Evolutionary conservation across 495 filamentous ascomycete genomes (phyloP).

Genomic region (Annulohypoxylon nitens): DNA sequence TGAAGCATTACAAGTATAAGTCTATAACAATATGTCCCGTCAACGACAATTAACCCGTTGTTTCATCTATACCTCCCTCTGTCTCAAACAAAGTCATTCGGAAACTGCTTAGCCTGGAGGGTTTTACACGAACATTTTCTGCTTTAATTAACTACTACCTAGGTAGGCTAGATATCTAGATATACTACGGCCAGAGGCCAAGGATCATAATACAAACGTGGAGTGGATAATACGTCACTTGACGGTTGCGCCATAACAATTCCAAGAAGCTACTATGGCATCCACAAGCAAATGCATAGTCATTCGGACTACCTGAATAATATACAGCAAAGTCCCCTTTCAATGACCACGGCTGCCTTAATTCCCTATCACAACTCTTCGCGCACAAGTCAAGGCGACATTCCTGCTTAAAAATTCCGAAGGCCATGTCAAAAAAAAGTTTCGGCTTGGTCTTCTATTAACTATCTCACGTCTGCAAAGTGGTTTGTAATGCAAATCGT

Average conservation of each 20-base stretch:
- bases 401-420: slow-evolving; percentile 31
- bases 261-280: slow-evolving; percentile 7
- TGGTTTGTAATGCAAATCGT: slow-evolving; percentile 24
- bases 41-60: slow-evolving; percentile 6
- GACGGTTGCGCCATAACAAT: not conserved
- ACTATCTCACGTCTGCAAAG: slow-evolving; percentile 43
- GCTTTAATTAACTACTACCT: slow-evolving; percentile 10
- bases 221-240: slow-evolving; percentile 16
- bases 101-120: not conserved
- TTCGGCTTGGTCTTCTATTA: slow-evolving; percentile 42
- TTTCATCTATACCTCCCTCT: not conserved
- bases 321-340: slow-evolving; percentile 52
- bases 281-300: slow-evolving; percentile 43
- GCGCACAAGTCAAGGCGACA: slow-evolving; percentile 40
- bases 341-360: slow-evolving; percentile 46
- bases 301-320: slow-evolving; percentile 54
- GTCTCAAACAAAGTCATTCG: not conserved
- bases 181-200: not conserved
- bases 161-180: not conserved
- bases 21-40: not conserved
- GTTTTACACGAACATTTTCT: not conserved
- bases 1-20: not conserved
- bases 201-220: slow-evolving; percentile 10
- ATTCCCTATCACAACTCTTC: slow-evolving; percentile 44
- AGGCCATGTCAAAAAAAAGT: slow-evolving; percentile 22